phyloP scores from a whole-genome alignment of 129 eudicot genomes.

The Glebionis coronaria region DNA sequence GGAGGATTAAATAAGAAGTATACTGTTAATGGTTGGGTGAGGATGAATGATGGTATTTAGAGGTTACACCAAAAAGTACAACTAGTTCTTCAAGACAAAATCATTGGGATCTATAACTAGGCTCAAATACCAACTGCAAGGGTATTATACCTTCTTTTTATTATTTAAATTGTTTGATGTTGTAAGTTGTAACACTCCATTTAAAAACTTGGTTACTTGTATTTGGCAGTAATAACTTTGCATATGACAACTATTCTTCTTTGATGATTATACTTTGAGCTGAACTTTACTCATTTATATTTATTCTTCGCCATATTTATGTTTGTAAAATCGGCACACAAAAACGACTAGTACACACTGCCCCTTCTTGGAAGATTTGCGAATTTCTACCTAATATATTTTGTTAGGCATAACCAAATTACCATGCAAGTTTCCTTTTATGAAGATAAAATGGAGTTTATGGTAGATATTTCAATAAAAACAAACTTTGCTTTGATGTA shows the following conservation, averaged over 20 bases:
- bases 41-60: constrained; percentile 33
- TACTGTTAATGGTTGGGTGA: constrained; percentile 29
- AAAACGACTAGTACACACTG: too few species aligned
- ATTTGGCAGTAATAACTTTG: background rate
- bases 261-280: too few species aligned
- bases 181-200: background rate
- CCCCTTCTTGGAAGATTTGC: background rate
- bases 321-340: too few species aligned
- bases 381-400: background rate
- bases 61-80: constrained; percentile 34
- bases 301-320: too few species aligned
- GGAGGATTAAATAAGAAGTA: constrained; percentile 32
- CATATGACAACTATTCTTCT: too few species aligned
- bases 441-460: too few species aligned
- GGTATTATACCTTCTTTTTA: background rate
- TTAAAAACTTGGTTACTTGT: too few species aligned
- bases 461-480: too few species aligned
- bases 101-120: constrained; percentile 34
- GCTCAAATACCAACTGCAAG: constrained; percentile 24
- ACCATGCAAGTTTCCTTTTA: too few species aligned
- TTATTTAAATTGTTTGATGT: background rate
- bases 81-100: constrained; percentile 24
- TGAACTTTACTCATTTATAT: too few species aligned
- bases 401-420: background rate
- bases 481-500: too few species aligned